Base-by-base conservation (phyloP, 2,329 filamentous ascomycete genomes). In the Escovopsis sp. region DNA sequence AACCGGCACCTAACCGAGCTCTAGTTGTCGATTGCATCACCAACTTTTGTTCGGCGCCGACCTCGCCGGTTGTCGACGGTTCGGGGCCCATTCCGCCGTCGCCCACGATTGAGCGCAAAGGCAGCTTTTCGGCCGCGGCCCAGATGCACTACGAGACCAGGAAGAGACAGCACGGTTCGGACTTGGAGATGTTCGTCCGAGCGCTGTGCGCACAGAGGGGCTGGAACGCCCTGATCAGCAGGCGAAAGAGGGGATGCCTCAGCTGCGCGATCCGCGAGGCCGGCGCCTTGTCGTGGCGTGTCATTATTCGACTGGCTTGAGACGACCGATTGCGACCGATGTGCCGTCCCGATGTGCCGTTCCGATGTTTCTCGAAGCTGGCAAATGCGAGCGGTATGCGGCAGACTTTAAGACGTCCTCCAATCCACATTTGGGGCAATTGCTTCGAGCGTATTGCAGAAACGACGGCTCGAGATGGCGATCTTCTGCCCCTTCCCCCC, bases 211-310 rank as follows among this genome's bases (percentile, higher is more conserved):
- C 82, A 1, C 76, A 84, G 53, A 76, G 72, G 49, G 83, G 83
- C 2, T 79, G 79, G 68, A 81, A 86, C 55, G 82, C 83, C 16
- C 56, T 88, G 14, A 68, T 88, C 47, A 83, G 79, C 46, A 68
- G 80, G 40, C 66, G 70, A 33, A 72, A 75, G 48, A 68, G 81
- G 46, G 81, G 79, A 0, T 89, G 84, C 54, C 58, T 88, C 31
- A 72, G 74, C 4, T 89, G 84, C 58, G 81, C 80, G 34, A 74
- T 89, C 35, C 70, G 84, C 14, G 82, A 89, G 62, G 82, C 81
- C 0, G 76, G 76, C 5, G 82, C 79, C 3, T 56, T 86, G 44
- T 78, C 75, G 2, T 78, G 84, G 66, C 74, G 72, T 49, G 71
- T 85, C 24, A 69, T 85, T n/a, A 70, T 79, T 25, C 63, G 74